These are phyloP conservation scores for Copromyces sp. DNA, from an alignment of 495 filamentous ascomycete species.

Conservation along the genomic window DNA sequence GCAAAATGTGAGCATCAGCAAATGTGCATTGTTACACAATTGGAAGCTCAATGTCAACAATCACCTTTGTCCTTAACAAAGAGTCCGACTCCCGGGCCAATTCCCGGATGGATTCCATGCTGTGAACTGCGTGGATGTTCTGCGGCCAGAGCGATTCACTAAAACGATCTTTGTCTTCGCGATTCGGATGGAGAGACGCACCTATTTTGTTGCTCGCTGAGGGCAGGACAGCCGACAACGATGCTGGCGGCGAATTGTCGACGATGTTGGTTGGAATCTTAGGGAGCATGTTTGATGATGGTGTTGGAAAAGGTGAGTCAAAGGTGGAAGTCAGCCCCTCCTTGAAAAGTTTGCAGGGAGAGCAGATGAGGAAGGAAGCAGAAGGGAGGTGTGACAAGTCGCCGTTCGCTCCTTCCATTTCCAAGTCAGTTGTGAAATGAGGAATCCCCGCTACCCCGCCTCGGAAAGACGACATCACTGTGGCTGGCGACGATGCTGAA, in stretches of 20 bases:
- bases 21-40: background rate
- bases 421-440: too few species aligned
- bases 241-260: background rate
- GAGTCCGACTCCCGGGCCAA: background rate
- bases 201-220: background rate
- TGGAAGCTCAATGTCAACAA: background rate
- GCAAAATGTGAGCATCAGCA: background rate
- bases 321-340: background rate
- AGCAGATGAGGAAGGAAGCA: background rate
- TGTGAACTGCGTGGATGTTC: background rate
- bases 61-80: background rate
- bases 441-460: too few species aligned
- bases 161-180: background rate
- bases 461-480: too few species aligned
- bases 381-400: too few species aligned
- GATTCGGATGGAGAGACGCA: background rate
- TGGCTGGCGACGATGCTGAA: too few species aligned
- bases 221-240: background rate
- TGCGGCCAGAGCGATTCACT: background rate
- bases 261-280: background rate
- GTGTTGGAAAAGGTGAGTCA: background rate
- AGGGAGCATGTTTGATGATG: too few species aligned
- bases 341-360: background rate
- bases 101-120: background rate
- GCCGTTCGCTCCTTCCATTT: too few species aligned